Percentiles rank a stretch among this genome's conserved stretches.
These are phyloP conservation scores for Starmerella stigmatis DNA, from an alignment of 805 yeast species.

Conservation along the genomic window DNA sequence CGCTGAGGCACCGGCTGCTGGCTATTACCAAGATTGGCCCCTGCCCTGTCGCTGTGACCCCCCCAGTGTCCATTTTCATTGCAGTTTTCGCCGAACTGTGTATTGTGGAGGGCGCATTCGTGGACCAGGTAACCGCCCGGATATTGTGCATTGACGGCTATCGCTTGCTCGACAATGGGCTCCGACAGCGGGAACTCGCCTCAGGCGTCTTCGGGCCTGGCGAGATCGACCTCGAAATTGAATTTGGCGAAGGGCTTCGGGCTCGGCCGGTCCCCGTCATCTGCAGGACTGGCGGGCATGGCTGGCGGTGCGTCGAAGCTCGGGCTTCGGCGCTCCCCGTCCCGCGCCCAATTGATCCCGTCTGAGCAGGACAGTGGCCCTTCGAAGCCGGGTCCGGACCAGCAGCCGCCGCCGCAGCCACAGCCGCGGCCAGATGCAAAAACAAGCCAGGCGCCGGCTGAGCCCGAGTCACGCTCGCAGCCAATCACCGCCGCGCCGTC, in stretches of 20 bases:
- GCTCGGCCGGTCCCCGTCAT: slow-evolving; percentile 15
- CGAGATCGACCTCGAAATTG: slow-evolving; percentile 10
- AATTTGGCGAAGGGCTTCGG: slow-evolving; percentile 7
- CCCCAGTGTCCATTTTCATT: not conserved
- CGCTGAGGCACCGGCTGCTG: not conserved
- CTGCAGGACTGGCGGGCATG: slow-evolving; percentile 9
- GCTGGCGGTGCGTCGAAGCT: not conserved
- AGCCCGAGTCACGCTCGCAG: too few relatives aligned
- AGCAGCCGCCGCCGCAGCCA: not conserved
- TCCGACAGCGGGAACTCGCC: slow-evolving; percentile 4
- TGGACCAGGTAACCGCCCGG: not conserved
- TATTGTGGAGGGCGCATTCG: not conserved
- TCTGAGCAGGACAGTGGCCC: not conserved
- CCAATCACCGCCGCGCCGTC: too few relatives aligned
- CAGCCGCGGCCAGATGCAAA: too few relatives aligned
- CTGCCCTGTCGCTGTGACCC: slow-evolving; percentile 1
- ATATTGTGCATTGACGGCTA: slow-evolving; percentile 1
- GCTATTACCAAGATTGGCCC: slow-evolving; percentile 2
- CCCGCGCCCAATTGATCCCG: not conserved
- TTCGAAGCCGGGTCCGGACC: not conserved
- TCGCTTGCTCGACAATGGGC: slow-evolving; percentile 5
- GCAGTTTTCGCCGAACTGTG: not conserved
- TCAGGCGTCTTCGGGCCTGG: not conserved
- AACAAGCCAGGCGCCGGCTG: too few relatives aligned
- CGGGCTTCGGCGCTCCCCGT: slow-evolving; percentile 2